Conservation (phyloP, 352 stramenopile genomes). For the Globisporangium splendens region DNA sequence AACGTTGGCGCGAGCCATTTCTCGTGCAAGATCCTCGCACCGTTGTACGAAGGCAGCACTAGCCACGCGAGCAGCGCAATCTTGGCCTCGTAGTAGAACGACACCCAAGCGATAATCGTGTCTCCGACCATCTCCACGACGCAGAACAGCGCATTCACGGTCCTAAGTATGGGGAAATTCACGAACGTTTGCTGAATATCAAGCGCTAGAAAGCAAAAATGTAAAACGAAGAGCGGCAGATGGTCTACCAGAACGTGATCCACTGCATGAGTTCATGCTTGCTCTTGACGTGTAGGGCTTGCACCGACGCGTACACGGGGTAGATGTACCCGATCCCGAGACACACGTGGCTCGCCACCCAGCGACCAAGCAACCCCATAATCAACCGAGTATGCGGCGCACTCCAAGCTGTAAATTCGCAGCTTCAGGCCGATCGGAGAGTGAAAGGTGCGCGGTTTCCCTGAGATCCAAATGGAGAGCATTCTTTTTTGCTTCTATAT, state of each 20-base stretch:
- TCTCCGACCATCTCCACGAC: conserved; percentile 58
- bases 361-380: conserved; percentile 57
- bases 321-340: conserved; percentile 59
- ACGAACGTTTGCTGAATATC: no score
- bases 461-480: no score
- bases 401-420: no score
- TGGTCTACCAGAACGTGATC: conserved; percentile 59
- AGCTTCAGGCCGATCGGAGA: no score
- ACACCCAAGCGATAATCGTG: conserved; percentile 50
- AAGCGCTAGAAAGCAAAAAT: no score
- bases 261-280: conserved; percentile 58
- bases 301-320: conserved; percentile 57
- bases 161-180: conserved; percentile 24
- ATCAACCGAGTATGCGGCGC: no score
- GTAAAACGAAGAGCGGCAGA: no score
- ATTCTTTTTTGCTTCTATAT: no score
- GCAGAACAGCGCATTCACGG: conserved; percentile 58
- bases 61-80: conserved; percentile 68
- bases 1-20: conserved; percentile 63
- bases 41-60: conserved; percentile 51
- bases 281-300: conserved; percentile 32
- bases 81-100: conserved; percentile 76
- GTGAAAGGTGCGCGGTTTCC: no score
- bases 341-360: conserved; percentile 42
- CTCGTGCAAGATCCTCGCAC: conserved; percentile 48